Evolutionary conservation across 2,329 filamentous ascomycete genomes (phyloP).

Genomic region (Anthostomella pinea): DNA sequence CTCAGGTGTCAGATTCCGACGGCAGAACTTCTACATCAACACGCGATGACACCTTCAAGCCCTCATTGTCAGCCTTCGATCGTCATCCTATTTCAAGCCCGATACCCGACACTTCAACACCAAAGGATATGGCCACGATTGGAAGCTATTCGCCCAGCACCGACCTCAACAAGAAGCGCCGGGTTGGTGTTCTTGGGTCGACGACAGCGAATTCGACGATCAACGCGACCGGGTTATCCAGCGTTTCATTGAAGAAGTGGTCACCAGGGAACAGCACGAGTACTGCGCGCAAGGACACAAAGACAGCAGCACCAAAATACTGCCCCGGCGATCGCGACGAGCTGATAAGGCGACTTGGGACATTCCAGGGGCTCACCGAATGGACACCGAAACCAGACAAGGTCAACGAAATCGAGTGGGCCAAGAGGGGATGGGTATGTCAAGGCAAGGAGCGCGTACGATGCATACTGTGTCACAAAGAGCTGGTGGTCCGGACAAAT

Average conservation of each 20-base stretch:
- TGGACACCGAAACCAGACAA: slow-evolving; percentile 91
- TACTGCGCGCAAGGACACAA: slow-evolving; percentile 23
- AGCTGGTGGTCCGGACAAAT: slow-evolving; percentile 77
- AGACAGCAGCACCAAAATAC: slow-evolving; percentile 61
- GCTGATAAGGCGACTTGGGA: slow-evolving; percentile 77
- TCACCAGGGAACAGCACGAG: slow-evolving; percentile 23
- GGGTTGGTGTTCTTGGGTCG: slow-evolving; percentile 44
- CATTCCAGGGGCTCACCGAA: slow-evolving; percentile 85
- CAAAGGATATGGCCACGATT: slow-evolving; percentile 14
- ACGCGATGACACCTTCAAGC: slow-evolving; percentile 23
- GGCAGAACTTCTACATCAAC: slow-evolving; percentile 37
- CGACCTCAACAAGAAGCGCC: slow-evolving; percentile 52
- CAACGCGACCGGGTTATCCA: slow-evolving; percentile 37
- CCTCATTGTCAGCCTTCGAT: slow-evolving; percentile 11
- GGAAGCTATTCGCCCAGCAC: slow-evolving; percentile 16
- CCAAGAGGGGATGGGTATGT: slow-evolving; percentile 88
- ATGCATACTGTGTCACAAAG: slow-evolving; percentile 81
- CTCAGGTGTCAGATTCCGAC: slow-evolving; percentile 36
- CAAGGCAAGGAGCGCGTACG: slow-evolving; percentile 78
- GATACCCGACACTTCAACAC: slow-evolving; percentile 10
- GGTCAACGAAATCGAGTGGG: slow-evolving; percentile 91
- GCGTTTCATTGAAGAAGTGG: slow-evolving; percentile 42
- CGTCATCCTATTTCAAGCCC: slow-evolving; percentile 34
- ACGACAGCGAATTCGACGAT: slow-evolving; percentile 34
- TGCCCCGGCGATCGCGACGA: slow-evolving; percentile 81